Base-by-base conservation (phyloP, 495 filamentous ascomycete genomes). In the Aspergillus leporis region DNA sequence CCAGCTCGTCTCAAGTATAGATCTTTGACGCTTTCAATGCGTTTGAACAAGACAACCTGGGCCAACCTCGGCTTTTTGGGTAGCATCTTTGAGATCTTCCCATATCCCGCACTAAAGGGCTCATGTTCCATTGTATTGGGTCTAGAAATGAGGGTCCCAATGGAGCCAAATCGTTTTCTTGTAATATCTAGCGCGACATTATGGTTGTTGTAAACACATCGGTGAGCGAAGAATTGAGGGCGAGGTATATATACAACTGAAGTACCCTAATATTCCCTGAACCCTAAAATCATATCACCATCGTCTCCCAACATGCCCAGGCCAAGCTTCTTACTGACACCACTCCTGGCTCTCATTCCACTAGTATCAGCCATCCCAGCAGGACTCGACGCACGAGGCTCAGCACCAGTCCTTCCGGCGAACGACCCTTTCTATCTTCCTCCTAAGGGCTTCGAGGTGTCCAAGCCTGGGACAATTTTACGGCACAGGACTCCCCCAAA, bases 361-460 rank as follows among this genome's bases (percentile, higher is more conserved):
- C 21, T 47, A 1, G 19, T 9, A 3, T 21, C 19, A 2, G 21
- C 19, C 7, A 1, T 23, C 19, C 19, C 43, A 45, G 41, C 41
- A 7, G 8, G 14, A 14, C 9, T 36, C 5, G 5, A 7, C 19
- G 41, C 14, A 19, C 16, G 14, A 14, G 18, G n/a, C 43, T 47
- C 70, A 32, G 40, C 13, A 31, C 62, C 58, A n/a, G 22, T 56
- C 0, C 22, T 34, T 23, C 64, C 64, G 13, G 51, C 47, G 9
- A 36, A 62, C 41, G 81, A 83, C 47, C 75, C 78, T 12, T 84
- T 75, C 68, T 83, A 83, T 61, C 66, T 59, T 0, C 71, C 79
- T 0, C 78, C 80, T 12, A 40, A 55, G 6, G 67, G 68, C 41
- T 81, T 70, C 50, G 72, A 79, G 59, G 55, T 61, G 0, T 60